Base-by-base conservation (phyloP, 257 asterid genomes). In the Ilex asprella region DNA sequence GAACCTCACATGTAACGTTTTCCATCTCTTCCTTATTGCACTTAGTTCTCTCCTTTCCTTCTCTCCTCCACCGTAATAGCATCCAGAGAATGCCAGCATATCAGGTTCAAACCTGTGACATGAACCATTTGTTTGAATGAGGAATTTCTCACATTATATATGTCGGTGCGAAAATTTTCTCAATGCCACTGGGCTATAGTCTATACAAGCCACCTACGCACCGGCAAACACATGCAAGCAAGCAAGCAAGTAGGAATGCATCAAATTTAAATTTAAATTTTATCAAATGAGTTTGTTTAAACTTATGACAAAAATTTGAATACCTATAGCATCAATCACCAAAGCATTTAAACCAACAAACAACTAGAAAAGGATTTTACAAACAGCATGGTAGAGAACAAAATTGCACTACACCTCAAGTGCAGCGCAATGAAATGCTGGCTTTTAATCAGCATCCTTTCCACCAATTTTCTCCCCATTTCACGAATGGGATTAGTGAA, bases 21-120 rank as follows among this genome's bases (percentile, higher is more conserved):
- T 81, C 96, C 96, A 88, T 66, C 89, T 71, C 81, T 70, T 83
- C 52, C 96, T 75, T 72, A 85, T 76, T 16, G 72, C 58, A 7
- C 86, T 79, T 10, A 88, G 72, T 52, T 79, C 89, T 35, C 70
- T 65, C 32, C 30, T 74, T 74, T 85, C 94, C 65, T 76, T 81
- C 47, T 67, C 82, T 52, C 94, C 93, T 53, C 94, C 89, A 27
- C 91, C 94, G 55, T 83, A 88, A 59, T 85, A 71, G 75, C 96
- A 88, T 57, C 94, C 86, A 55, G 96, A 85, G 75, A 88, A 88
- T 56, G 96, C 96, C 30, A 88, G 73, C 96, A 88, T 88, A 72
- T 87, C 96, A 59, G 94, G 82, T 67, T 87, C 96, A 67, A 77
- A 87, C 81, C 95, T 87, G 78, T 54, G 30, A 53, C 11, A 1